Base-by-base conservation (phyloP, 2,329 filamentous ascomycete species). In the Aspergillus candidus region DNA sequence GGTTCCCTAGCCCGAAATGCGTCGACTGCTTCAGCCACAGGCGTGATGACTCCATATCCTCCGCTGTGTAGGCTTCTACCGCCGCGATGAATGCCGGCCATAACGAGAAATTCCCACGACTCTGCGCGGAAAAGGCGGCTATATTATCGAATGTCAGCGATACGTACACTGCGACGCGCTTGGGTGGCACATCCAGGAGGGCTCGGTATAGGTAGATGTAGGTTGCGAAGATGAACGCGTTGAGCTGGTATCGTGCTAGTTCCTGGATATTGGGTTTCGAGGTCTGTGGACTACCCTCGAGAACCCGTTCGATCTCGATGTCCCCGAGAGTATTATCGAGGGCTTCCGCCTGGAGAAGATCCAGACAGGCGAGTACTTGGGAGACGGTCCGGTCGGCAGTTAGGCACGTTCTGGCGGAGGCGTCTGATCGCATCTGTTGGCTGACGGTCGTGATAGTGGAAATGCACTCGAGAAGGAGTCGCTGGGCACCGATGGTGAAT, bases 11-110 rank as follows among this genome's bases (percentile, higher is more conserved):
- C 4, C 15, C 15, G 4, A 15, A 15, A 15, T 15, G 15, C 15
- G 15, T 15, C 15, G 15, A 15, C 15, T 15, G 15, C 4, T 15
- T 4, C 15, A 15, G 15, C 15, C 15, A 15, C 15, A 2, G 15
- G 15, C 15, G 15, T 4, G 15, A 15, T 15, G 39, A 41, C 17
- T 33, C 27, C 38, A 51, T 40, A 35, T 47, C 41, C 18, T 41
- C 34, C 7, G 22, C 32, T n/a, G 50, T 52, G 34, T 45, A 53
- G 31, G 49, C 52, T 42, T 55, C 52, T 11, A 51, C 50, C 2
- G 52, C 48, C 8, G 52, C 52, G 35, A 55, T 55, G 35, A 55
- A 55, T 4, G 52, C 48, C 14, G 52, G 52, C 52, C 52, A 55
- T 6, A 55, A 33, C 13, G 52, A 55, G 17, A 53, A 40, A 27